Conservation (phyloP, 805 yeast genomes). For the Millerozyma miso region DNA sequence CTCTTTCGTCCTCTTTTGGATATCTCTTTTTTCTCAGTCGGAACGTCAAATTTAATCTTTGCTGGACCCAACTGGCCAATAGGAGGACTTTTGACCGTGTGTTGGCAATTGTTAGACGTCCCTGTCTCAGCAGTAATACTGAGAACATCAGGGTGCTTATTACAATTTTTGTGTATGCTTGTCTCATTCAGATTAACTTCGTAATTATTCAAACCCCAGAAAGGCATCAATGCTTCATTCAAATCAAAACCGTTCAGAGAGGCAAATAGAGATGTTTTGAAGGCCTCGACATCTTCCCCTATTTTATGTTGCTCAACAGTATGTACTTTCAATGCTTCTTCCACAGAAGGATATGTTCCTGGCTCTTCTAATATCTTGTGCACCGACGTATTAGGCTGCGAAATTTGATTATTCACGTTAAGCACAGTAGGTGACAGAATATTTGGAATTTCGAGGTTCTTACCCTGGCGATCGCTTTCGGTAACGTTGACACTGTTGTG, state of each 20-base stretch:
- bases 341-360: neutral
- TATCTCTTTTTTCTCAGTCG: neutral
- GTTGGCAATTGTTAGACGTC: neutral
- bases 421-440: neutral
- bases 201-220: neutral
- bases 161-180: neutral
- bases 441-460: neutral
- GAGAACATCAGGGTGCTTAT: neutral
- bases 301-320: neutral
- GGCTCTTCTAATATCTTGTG: neutral
- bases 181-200: neutral
- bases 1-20: conserved; percentile 2
- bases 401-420: conserved; percentile 1
- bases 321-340: neutral
- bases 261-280: neutral
- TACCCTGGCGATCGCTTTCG: neutral
- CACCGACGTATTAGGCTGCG: conserved; percentile 2
- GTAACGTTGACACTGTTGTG: neutral
- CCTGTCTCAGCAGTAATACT: neutral
- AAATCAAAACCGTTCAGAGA: neutral
- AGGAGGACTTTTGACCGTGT: neutral
- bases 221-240: neutral
- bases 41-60: neutral
- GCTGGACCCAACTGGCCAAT: neutral
- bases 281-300: neutral